These are phyloP conservation scores for Gnetum montanum DNA, from an alignment of 75 land plant species.

Conservation along the genomic window DNA sequence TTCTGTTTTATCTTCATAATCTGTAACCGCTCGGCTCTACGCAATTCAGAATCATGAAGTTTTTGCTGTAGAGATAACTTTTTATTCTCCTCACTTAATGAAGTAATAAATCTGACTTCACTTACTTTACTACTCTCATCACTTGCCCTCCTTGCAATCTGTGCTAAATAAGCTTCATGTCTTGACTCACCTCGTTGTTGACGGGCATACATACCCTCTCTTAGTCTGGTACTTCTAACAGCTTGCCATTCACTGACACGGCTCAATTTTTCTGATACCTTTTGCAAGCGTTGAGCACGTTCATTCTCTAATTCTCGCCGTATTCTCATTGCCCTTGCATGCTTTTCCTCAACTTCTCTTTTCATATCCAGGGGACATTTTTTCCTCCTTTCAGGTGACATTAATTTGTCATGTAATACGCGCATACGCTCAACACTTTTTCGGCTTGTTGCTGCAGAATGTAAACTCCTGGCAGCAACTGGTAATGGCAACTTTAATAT, in stretches of 20 bases:
- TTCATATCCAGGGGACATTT: conserved; percentile 71
- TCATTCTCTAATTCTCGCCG: conserved; percentile 88
- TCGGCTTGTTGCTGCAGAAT: conserved; percentile 61
- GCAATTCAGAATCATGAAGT: conserved; percentile 82
- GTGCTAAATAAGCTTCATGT: conserved; percentile 89
- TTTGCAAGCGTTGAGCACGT: conserved; percentile 74
- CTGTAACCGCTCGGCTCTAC: conserved; percentile 90
- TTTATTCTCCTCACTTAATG: conserved; percentile 88
- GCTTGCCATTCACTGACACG: conserved; percentile 96
- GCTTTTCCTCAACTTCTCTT: conserved; percentile 87
- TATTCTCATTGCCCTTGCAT: conserved; percentile 78
- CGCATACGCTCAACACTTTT: conserved; percentile 68
- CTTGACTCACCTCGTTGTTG: conserved; percentile 89
- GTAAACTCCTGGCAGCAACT: conserved; percentile 39
- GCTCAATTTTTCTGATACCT: conserved; percentile 74
- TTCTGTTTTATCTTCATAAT: conserved; percentile 75
- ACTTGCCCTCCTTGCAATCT: conserved; percentile 88
- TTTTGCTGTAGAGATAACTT: conserved; percentile 82
- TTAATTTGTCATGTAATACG: conserved; percentile 79
- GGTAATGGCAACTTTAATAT: conserved; percentile 72
- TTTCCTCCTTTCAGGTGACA: conserved; percentile 91
- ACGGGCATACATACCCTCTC: conserved; percentile 81
- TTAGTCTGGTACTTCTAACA: conserved; percentile 58
- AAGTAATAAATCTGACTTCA: conserved; percentile 93
- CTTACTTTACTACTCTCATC: conserved; percentile 95